Evolutionary conservation across 805 yeast species (phyloP), one percentile per base, ranked within the genome.

Genomic region (Schizosaccharomyces osmophilus): DNA sequence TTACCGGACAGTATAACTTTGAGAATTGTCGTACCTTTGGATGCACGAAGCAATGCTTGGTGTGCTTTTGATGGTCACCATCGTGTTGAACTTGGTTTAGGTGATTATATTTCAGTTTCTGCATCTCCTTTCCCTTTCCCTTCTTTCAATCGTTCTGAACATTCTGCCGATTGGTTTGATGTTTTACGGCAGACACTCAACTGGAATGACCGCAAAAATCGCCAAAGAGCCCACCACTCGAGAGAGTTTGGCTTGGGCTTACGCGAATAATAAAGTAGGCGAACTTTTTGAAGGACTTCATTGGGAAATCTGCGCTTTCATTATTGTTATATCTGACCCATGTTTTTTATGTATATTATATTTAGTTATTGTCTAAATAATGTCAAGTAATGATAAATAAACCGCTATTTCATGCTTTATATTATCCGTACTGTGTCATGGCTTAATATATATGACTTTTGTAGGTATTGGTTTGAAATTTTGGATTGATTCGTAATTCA

Each of bases 121-220:
- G 96, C 96, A 0, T 82, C 93, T 58, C 86, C 88, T 36, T 90
- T 79, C 72, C 95, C 96, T 26, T 93, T 93, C 75, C 98, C 98
- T 4, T 88, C 96, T 0, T 93, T 93, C 2, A 79, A 82, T 64
- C 78, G 86, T 0, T 79, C 84, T 26, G 77, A 81, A 62, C 79
- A 84, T 4, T 61, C 68, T 64, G 42, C 64, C 63, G 93, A 87
- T 70, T 82, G 85, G 73, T 77, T 93, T 71, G 95, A 88, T 70
- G 78, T 87, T 68, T 88, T 87, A 58, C 79, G 90, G 70, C 75
- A 95, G 67, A 83, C 94, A 36, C 73, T 93, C 69, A 87, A 90
- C 69, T 93, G 98, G 98, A 57, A 57, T 41, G 60, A 57, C 29
- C 60, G 60, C 11, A 51, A 29, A 24, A 29, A 29, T 24, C 22